phyloP scores from a whole-genome alignment of 2,329 filamentous ascomycete genomes.

The Trichoderma sp. region DNA sequence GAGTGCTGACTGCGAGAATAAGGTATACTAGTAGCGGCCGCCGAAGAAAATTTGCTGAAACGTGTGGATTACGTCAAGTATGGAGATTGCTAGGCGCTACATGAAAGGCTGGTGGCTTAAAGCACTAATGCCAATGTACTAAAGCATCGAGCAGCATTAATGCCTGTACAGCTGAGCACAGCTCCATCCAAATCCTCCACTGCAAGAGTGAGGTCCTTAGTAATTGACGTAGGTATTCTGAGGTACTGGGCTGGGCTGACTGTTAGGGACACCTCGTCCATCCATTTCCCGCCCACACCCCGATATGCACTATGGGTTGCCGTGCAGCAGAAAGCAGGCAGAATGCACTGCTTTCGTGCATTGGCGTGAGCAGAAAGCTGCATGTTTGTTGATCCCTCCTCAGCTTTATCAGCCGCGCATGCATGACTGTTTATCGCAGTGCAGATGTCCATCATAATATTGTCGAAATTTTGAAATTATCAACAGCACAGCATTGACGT shows the following conservation, averaged over 20 bases:
- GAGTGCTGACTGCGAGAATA: neutral
- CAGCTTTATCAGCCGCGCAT: neutral
- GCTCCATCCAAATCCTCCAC: neutral
- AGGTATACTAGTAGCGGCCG: neutral
- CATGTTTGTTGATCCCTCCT: constrained; percentile 12
- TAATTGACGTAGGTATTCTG: neutral
- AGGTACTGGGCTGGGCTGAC: neutral
- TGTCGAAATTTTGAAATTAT: neutral
- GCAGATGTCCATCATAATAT: neutral
- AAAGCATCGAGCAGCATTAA: neutral
- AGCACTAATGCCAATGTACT: neutral
- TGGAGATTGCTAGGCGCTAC: neutral
- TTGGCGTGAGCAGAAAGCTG: constrained; percentile 3
- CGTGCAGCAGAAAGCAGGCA: constrained; percentile 11
- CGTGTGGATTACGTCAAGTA: neutral
- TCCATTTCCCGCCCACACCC: neutral
- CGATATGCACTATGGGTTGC: neutral
- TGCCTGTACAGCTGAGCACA: neutral
- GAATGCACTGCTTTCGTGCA: constrained; percentile 18
- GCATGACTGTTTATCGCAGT: neutral
- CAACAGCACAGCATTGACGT: neutral
- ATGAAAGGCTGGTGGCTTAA: neutral
- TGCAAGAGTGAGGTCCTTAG: neutral
- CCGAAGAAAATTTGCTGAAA: neutral
- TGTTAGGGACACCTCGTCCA: neutral